phyloP scores from a whole-genome alignment of 2,329 filamentous ascomycete species.

The Pseudogymnoascus sp. region DNA sequence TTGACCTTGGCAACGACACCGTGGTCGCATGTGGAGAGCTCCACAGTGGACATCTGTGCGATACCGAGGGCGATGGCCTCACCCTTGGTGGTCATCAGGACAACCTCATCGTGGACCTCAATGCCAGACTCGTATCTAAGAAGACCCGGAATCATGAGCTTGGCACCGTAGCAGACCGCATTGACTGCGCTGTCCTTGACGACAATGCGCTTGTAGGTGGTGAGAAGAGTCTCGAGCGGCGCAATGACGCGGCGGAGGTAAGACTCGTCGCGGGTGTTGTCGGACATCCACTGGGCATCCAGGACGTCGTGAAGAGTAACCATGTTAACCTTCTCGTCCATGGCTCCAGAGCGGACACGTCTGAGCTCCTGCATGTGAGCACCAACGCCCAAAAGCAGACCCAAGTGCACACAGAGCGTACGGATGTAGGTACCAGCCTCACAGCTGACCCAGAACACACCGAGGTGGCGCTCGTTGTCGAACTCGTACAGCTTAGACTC shows the following conservation, averaged over 20 bases:
- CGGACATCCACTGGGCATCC: slow-evolving; percentile 91
- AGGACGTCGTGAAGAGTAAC: slow-evolving; percentile 93
- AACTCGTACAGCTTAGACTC: slow-evolving; percentile 96
- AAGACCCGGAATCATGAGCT: slow-evolving; percentile 96
- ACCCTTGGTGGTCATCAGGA: slow-evolving; percentile 98
- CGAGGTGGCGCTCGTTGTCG: slow-evolving; percentile 94
- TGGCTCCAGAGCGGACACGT: slow-evolving; percentile 86
- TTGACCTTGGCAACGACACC: slow-evolving; percentile 98
- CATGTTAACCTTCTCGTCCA: slow-evolving; percentile 82
- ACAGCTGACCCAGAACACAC: slow-evolving; percentile 98
- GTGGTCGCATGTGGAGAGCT: slow-evolving; percentile 94
- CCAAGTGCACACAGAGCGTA: slow-evolving; percentile 92
- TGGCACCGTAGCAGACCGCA: slow-evolving; percentile 96
- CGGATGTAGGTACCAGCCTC: slow-evolving; percentile 98
- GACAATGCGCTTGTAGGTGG: slow-evolving; percentile 90
- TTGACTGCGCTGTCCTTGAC: slow-evolving; percentile 97
- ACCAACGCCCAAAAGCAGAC: slow-evolving; percentile 67
- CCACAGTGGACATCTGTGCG: slow-evolving; percentile 95
- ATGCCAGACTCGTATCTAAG: slow-evolving; percentile 87
- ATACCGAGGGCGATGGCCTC: slow-evolving; percentile 96
- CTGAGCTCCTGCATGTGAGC: slow-evolving; percentile 98
- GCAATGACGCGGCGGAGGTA: slow-evolving; percentile 87
- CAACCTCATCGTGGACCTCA: slow-evolving; percentile 91
- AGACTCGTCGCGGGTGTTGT: slow-evolving; percentile 91
- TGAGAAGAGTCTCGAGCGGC: slow-evolving; percentile 85